phyloP scores from a whole-genome alignment of 73 alveolate genomes.

The Paramecium sonneborni region DNA sequence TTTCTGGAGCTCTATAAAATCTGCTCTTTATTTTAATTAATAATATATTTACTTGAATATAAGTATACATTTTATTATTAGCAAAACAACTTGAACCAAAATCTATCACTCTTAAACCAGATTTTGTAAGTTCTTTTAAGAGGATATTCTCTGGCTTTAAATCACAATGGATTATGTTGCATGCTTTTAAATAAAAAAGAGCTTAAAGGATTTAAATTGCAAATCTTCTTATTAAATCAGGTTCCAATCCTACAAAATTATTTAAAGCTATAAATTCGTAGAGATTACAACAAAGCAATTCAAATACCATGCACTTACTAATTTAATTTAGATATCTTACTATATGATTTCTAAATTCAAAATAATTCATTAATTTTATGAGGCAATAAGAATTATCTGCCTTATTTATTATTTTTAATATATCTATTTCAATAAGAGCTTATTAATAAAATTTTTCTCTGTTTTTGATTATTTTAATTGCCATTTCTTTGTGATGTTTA shows the following conservation, averaged over 20 bases:
- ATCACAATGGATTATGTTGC: slow-evolving; percentile 87
- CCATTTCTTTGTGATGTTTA: slow-evolving; percentile 77
- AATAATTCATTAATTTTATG: slow-evolving; percentile 76
- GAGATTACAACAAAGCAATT: slow-evolving; percentile 77
- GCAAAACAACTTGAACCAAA: slow-evolving; percentile 83
- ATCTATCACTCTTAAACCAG: slow-evolving; percentile 80
- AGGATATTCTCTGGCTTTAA: slow-evolving; percentile 92
- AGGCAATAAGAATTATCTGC: slow-evolving; percentile 66
- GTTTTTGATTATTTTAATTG: slow-evolving; percentile 87
- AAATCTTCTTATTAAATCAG: slow-evolving; percentile 85
- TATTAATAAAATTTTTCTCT: slow-evolving; percentile 76
- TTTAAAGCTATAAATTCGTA: slow-evolving; percentile 86
- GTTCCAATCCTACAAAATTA: slow-evolving; percentile 85
- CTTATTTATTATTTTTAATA: slow-evolving; percentile 70
- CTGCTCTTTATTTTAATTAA: slow-evolving; percentile 57
- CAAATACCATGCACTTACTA: slow-evolving; percentile 73
- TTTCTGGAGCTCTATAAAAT: slow-evolving; percentile 85
- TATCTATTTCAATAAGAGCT: slow-evolving; percentile 84
- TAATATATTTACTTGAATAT: slow-evolving; percentile 10
- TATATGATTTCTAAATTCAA: slow-evolving; percentile 82
- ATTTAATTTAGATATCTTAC: slow-evolving; percentile 61
- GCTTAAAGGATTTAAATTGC: slow-evolving; percentile 86
- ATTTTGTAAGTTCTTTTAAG: slow-evolving; percentile 67
- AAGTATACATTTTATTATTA: slow-evolving; percentile 76
- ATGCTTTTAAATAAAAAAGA: slow-evolving; percentile 71